phyloP scores from a whole-genome alignment of 1,284 basidiomycete genomes.

The Marasmius sp. region DNA sequence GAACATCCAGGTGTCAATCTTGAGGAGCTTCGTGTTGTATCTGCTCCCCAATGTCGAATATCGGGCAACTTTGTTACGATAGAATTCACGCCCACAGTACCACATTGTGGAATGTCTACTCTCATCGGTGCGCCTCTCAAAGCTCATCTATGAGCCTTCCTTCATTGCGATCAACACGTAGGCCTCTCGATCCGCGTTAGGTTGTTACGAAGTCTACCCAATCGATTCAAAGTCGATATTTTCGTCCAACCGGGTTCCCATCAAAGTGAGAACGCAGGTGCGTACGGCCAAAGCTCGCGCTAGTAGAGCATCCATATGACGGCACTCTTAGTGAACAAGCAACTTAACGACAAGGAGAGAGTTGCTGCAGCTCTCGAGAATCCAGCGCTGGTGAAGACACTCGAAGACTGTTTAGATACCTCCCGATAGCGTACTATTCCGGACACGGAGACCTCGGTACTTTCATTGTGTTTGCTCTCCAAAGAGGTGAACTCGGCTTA shows the following conservation, averaged over 20 bases:
- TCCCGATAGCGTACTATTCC: background rate
- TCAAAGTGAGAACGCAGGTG: conserved; percentile 88
- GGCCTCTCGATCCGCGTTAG: conserved; percentile 93
- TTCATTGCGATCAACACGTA: conserved; percentile 28
- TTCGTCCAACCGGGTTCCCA: conserved; percentile 93
- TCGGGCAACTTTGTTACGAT: conserved; percentile 75
- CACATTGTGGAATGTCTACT: conserved; percentile 98
- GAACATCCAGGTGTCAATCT: conserved; percentile 93
- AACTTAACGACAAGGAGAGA: conserved; percentile 97
- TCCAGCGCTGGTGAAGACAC: conserved; percentile 79
- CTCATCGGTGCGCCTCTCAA: conserved; percentile 73
- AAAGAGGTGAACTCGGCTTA: too few relatives aligned
- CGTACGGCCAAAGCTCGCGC: conserved; percentile 18
- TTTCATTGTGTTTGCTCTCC: too few relatives aligned
- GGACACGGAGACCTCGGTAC: too few relatives aligned
- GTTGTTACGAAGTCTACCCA: conserved; percentile 86
- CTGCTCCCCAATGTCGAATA: conserved; percentile 83
- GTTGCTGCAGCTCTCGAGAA: conserved; percentile 98
- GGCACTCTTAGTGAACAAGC: conserved; percentile 82
- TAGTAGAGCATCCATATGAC: background rate
- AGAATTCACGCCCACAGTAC: conserved; percentile 96
- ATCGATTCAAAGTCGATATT: conserved; percentile 94
- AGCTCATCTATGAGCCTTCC: background rate
- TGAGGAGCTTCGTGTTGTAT: conserved; percentile 95
- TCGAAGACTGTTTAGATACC: conserved; percentile 79